These are phyloP conservation scores for Deuterostichococcus epilithicus DNA, from an alignment of 139 green algal genomes.

Conservation along the genomic window DNA sequence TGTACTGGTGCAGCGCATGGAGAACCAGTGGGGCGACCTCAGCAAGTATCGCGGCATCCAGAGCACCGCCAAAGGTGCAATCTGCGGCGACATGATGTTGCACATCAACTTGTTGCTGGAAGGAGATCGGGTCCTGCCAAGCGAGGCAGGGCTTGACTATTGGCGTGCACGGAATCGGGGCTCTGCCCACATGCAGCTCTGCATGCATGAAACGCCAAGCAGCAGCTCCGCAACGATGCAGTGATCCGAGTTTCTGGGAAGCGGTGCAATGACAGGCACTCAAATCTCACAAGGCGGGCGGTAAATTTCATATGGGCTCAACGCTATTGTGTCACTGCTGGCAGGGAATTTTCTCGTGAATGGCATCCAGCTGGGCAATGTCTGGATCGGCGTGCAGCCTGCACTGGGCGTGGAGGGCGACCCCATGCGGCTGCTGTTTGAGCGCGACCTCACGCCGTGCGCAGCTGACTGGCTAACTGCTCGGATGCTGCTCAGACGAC, in stretches of 20 bases:
- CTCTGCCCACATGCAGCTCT: too few species aligned
- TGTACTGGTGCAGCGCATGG: conserved; percentile 76
- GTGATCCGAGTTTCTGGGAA: too few species aligned
- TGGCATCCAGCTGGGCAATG: conserved; percentile 84
- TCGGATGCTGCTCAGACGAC: too few species aligned
- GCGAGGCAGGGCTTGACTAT: too few species aligned
- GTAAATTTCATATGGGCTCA: not conserved
- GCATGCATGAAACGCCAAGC: too few species aligned
- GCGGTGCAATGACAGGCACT: too few species aligned
- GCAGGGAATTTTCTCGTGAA: conserved; percentile 44
- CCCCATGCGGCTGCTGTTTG: conserved; percentile 97
- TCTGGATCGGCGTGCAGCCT: conserved; percentile 93
- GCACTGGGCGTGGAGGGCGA: conserved; percentile 94
- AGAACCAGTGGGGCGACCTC: conserved; percentile 88
- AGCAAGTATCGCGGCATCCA: conserved; percentile 59
- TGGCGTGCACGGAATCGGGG: too few species aligned
- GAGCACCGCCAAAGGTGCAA: conserved; percentile 32
- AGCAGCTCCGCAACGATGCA: too few species aligned
- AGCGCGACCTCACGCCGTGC: conserved; percentile 89
- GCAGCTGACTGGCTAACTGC: too few species aligned
- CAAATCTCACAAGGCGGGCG: not conserved
- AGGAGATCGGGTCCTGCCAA: too few species aligned
- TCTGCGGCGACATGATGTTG: not conserved
- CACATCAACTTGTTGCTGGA: too few species aligned
- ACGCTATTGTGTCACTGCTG: too few species aligned